Conservation (phyloP, 2,329 filamentous ascomycete species). For the Akanthomyces dipterigenus region DNA sequence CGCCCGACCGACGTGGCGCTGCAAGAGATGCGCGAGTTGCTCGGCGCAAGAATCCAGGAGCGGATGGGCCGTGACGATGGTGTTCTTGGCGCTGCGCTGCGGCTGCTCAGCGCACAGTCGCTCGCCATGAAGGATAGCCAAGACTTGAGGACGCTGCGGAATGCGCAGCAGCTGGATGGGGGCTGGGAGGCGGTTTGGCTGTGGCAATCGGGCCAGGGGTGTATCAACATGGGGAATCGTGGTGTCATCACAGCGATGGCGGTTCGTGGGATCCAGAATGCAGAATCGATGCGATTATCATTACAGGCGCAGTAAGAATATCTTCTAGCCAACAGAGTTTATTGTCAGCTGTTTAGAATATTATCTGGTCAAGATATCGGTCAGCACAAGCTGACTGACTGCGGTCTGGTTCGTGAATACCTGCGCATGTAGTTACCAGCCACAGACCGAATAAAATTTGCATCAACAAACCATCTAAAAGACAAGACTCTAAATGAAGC, state of each 20-base stretch:
- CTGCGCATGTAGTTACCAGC: too few species aligned
- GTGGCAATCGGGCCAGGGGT: background rate
- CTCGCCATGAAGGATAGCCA: background rate
- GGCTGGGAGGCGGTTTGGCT: background rate
- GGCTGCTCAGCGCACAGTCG: background rate
- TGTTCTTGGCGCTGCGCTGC: background rate
- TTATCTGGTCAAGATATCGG: too few species aligned
- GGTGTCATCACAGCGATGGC: background rate
- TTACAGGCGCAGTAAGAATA: too few species aligned
- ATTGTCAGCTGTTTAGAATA: too few species aligned
- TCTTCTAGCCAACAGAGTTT: too few species aligned
- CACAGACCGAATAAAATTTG: too few species aligned
- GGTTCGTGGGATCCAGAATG: background rate
- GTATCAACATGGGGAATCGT: background rate
- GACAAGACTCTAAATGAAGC: too few species aligned
- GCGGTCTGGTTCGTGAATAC: too few species aligned
- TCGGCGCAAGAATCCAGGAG: background rate
- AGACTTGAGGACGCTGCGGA: background rate
- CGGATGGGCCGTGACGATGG: background rate
- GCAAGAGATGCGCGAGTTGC: background rate
- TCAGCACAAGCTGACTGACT: too few species aligned
- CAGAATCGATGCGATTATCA: too few species aligned
- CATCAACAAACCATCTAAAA: too few species aligned
- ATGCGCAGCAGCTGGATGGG: background rate
- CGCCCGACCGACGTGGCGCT: background rate